phyloP scores from a whole-genome alignment of 169 alveolate genomes.

The Cryptosporidium canis region DNA sequence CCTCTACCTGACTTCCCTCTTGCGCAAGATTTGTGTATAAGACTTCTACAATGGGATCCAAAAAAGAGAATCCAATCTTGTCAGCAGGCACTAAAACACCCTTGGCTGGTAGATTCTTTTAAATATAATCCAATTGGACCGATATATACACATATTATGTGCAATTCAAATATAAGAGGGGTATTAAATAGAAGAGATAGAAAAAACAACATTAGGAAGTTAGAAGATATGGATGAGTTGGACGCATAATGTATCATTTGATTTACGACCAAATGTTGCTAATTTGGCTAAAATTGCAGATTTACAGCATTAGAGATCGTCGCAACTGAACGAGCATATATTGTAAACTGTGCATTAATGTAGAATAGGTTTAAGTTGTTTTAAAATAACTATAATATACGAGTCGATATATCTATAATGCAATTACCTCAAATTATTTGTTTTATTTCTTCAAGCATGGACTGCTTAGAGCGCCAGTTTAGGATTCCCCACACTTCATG shows the following conservation, averaged over 20 bases:
- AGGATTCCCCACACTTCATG: slow-evolving; percentile 73
- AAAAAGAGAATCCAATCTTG: slow-evolving; percentile 83
- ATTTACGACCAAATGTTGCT: slow-evolving; percentile 18
- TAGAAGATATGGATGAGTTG: slow-evolving; percentile 18
- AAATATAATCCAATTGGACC: slow-evolving; percentile 71
- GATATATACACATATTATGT: slow-evolving; percentile 14
- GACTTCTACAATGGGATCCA: slow-evolving; percentile 85
- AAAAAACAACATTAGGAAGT: background rate
- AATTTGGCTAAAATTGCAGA: slow-evolving; percentile 33
- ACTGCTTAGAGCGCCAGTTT: slow-evolving; percentile 25
- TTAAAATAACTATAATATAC: background rate
- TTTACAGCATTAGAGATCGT: slow-evolving; percentile 5
- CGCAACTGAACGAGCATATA: background rate
- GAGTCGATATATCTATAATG: too few relatives aligned
- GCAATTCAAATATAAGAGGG: background rate
- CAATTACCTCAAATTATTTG: background rate
- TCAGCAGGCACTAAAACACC: slow-evolving; percentile 86
- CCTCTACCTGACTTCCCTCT: slow-evolving; percentile 88
- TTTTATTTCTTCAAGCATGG: background rate
- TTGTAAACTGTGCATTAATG: background rate
- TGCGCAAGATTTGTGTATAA: slow-evolving; percentile 87
- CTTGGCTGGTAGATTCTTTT: slow-evolving; percentile 83
- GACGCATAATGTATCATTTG: background rate
- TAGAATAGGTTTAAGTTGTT: background rate
- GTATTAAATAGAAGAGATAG: background rate